Evolutionary conservation across 2,329 filamentous ascomycete genomes (phyloP), one percentile per base, ranked within the genome.

Genomic region (Pseudocercospora musae): DNA sequence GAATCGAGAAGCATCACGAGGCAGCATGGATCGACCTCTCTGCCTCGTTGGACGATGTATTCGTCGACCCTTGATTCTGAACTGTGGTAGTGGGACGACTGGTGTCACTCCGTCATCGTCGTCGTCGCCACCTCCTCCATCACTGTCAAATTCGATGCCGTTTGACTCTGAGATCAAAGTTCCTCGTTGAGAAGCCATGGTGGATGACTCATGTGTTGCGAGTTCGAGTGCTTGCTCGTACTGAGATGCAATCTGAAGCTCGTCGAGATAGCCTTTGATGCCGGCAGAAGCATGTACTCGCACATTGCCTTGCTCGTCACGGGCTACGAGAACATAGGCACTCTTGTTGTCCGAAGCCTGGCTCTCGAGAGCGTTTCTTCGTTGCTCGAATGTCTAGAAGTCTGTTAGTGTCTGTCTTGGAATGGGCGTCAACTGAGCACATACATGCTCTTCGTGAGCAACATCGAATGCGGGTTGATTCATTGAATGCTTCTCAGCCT

Each of bases 221-320:
- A 29, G 40, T 49, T 58, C 57, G 23, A 56, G 33, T 13, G 63
- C 56, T 21, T 49, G 55, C 25, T 63, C 53, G 44, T 53, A 46
- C 23, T 59, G 57, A 15, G 18, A 33, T 2, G 27, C 58, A 15
- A 66, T 49, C 11, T 49, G 55, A 13, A 37, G 27, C 33, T 56
- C 55, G 42, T 66, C 58, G 18, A 63, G 49, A 44, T 58, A 61
- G 27, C 50, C 55, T 27, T 63, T 65, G 27, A 62, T 56, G 25
- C 57, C 53, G 10, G 54, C 59, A 11, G 52, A 59, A 40, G 59
- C 54, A 44, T 54, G 59, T 6, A 65, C 44, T 15, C 59, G 59
- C 18, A 64, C 50, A 11, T 64, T 57, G 6, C 64, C 66, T 33
- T 54, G 27, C 8, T 62, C 60, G 25, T 68, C 62, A 15, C 65